Base-by-base conservation (phyloP, 768 basidiomycete genomes). In the Crucibulum laeve region DNA sequence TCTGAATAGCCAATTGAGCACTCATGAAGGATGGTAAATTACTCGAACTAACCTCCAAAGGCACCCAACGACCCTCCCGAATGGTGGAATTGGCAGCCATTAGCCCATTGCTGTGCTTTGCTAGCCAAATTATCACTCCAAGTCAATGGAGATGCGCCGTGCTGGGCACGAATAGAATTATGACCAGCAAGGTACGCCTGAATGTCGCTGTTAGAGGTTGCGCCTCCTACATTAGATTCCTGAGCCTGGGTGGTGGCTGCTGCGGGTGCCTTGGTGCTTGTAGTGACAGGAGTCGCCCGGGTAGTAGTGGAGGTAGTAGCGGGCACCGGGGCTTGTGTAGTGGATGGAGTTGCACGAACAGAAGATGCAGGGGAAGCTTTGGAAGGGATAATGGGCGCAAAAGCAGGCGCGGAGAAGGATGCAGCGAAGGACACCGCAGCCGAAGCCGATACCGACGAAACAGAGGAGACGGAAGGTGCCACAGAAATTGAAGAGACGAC, bases 81-180 rank as follows among this genome's bases (percentile, higher is more conserved):
- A 57, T 92, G 90, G 49, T 79, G 24, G 59, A 84, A 87, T 3
- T 70, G 55, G 56, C 90, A 92, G 11, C 64, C 62, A 50, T 80
- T 70, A 3, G 86, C 85, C 82, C 84, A 87, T 43, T 73, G 56
- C 54, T 82, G 77, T 4, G 89, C 90, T 46, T 74, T 76, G n/a
- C 59, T 55, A 1, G 84, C 82, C 30, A 84, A 59, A 2, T 62
- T 58, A 42, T 77, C 64, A 58, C 67, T 80, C 87, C 87, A 92
- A 0, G 74, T 76, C 36, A 92, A 63, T 5, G 74, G 47, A 1
- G 58, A 37, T 15, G 88, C 90, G 32, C 83, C 84, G 54, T 88
- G 83, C 43, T 73, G 58, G 2, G 76, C 69, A 21, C 87, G 75
- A 51, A 80, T 55, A 0, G 62, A 55, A 66, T 90, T 91, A 65